Base-by-base conservation (phyloP, 352 stramenopile genomes). In the Globisporangium paddicum region DNA sequence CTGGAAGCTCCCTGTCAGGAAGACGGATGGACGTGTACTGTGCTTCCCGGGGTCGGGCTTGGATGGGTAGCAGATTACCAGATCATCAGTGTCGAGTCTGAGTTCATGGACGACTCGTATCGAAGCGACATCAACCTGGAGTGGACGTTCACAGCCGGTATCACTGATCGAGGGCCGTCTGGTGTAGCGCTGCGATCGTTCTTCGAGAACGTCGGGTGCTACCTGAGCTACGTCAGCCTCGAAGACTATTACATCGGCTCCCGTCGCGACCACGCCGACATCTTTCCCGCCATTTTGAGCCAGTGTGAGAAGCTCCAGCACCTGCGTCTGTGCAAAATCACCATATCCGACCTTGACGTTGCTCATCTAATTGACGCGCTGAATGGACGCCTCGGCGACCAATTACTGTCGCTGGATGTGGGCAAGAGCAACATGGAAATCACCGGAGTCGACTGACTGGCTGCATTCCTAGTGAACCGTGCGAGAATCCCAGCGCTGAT, bases 1-100 rank as follows among this genome's bases (percentile, higher is more conserved):
- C 4, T 61, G 11, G 55, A 54, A 61, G 55, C 19, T 21, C 51
- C 47, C 0, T 26, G 32, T 34, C 5, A 58, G 26, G 14, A 46
- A 23, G 19, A 30, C 10, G 38, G 9, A 1, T 58, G 51, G 34
- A 8, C 25, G 38, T 58, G 51, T 9, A 34, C 30, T 7, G 14
- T 58, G 9, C 0, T 58, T 3, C 51, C 34, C 10, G 50, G 50
- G 11, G 11, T 57, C 6, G n/a, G 32, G 9, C 8, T 45, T 19
- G 30, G 32, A 16, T 58, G 51, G 51, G 51, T 46, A 21, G 28
- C 32, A 26, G 18, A 16, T 21, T 8, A 34, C 25, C 16, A 58
- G 2, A 23, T 58, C 18, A 10, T 35, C 30, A 32, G 34, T 13
- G 11, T 44, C 13, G 34, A 57, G n/a, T 34, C n/a, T 23, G 50